Conservation (phyloP, 2,329 filamentous ascomycete species). For the Cladosporium colombiae region DNA sequence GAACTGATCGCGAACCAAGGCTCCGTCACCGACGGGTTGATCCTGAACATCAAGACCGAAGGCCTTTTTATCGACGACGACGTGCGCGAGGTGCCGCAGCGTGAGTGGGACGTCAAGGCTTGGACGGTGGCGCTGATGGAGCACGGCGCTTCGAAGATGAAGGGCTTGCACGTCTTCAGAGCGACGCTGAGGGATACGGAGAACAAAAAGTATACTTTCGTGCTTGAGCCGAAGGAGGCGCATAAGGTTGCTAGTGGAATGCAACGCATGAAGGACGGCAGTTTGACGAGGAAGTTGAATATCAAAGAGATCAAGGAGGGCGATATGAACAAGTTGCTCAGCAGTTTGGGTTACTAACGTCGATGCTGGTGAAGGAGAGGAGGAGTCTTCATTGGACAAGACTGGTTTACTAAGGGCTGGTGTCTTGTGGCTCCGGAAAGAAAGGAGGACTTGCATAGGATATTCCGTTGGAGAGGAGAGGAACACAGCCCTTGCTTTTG, state of each 20-base stretch:
- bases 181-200: conserved; percentile 61
- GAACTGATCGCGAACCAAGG: conserved; percentile 84
- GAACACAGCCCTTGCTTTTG: no score
- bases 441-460: no score
- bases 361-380: not conserved
- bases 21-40: conserved; percentile 85
- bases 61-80: conserved; percentile 98
- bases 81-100: conserved; percentile 83
- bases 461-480: no score
- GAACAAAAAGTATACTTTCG: conserved; percentile 62
- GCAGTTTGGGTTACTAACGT: conserved; percentile 35
- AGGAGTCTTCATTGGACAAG: not conserved
- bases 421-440: not conserved
- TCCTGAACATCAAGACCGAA: conserved; percentile 88
- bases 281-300: conserved; percentile 56
- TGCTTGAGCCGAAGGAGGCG: conserved; percentile 59
- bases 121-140: conserved; percentile 95
- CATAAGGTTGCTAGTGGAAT: conserved; percentile 65
- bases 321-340: conserved; percentile 43
- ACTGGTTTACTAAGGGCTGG: not conserved
- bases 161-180: conserved; percentile 57
- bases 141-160: conserved; percentile 46
- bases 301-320: conserved; percentile 54
- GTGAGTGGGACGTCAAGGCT: conserved; percentile 98
- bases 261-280: conserved; percentile 57